Evolutionary conservation across 2,329 filamentous ascomycete genomes (phyloP).

Genomic region (Penicillium sp.): DNA sequence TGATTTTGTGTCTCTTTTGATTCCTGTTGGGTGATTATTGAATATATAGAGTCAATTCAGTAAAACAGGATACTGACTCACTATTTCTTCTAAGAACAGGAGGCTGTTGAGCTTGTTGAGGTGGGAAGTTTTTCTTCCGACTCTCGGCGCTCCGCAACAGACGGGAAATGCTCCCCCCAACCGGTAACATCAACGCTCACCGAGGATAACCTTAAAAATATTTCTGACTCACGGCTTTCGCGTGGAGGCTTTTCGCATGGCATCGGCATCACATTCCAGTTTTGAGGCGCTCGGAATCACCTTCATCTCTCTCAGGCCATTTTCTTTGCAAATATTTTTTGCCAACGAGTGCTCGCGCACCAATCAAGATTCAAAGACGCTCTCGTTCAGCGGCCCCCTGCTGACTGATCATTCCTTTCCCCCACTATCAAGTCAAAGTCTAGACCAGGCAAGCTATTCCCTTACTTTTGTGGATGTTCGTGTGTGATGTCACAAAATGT

Average conservation of each 20-base stretch:
- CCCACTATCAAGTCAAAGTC: not conserved
- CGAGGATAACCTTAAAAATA: slow-evolving; percentile 26
- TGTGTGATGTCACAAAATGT: not conserved
- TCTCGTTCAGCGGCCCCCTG: not conserved
- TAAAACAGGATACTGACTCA: not conserved
- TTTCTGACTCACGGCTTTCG: slow-evolving; percentile 5
- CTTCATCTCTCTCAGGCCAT: slow-evolving; percentile 2
- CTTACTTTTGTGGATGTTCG: not conserved
- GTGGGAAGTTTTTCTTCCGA: slow-evolving; percentile 21
- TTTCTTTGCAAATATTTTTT: not conserved
- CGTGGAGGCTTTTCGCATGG: not conserved
- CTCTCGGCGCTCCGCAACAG: slow-evolving; percentile 13
- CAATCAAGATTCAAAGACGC: not conserved
- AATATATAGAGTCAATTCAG: not conserved
- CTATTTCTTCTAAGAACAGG: not conserved
- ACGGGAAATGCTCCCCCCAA: slow-evolving; percentile 18
- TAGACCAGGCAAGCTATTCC: not conserved
- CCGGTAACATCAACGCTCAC: slow-evolving; percentile 20
- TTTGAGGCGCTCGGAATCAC: not conserved
- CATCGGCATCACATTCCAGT: not conserved
- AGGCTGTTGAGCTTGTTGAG: slow-evolving; percentile 21
- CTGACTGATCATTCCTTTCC: not conserved
- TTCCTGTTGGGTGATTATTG: not conserved
- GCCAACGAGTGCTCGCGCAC: not conserved
- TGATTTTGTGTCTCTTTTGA: not conserved